A percentile compares a stretch with the other conserved stretches of the same genome.
Evolutionary conservation across 2,329 filamentous ascomycete genomes (phyloP).

Genomic region (Penicillium sclerotiorum): DNA sequence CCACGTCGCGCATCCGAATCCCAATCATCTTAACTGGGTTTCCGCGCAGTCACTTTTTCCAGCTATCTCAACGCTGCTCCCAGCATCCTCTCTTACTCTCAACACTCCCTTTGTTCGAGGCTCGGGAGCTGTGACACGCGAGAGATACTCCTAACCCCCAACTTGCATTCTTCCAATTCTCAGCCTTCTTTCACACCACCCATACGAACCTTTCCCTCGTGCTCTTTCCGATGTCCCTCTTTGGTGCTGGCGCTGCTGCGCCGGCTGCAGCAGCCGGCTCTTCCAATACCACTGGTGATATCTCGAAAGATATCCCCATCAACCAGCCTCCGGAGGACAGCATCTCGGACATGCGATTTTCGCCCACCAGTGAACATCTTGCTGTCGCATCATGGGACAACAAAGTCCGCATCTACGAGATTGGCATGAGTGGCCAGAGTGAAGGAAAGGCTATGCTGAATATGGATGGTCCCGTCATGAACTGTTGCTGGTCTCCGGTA

Average conservation of each 20-base stretch:
- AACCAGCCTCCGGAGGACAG: slow-evolving; percentile 80
- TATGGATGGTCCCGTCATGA: slow-evolving; percentile 81
- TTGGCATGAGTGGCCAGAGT: slow-evolving; percentile 74
- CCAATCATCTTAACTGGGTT: slow-evolving; percentile 2
- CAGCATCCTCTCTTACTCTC: background rate
- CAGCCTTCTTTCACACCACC: background rate
- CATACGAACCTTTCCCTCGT: slow-evolving; percentile 6
- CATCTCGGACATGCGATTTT: slow-evolving; percentile 86
- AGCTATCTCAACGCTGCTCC: slow-evolving; percentile 6
- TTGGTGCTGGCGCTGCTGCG: slow-evolving; percentile 53
- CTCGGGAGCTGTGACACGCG: background rate
- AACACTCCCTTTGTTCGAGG: background rate
- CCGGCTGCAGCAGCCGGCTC: slow-evolving; percentile 40
- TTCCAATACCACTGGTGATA: slow-evolving; percentile 81
- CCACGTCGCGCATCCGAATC: slow-evolving; percentile 15
- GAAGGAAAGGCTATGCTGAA: slow-evolving; percentile 85
- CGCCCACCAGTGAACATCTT: slow-evolving; percentile 74
- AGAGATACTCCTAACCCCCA: too few relatives aligned
- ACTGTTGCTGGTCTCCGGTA: slow-evolving; percentile 87
- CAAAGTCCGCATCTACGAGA: slow-evolving; percentile 96
- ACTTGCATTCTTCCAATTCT: background rate
- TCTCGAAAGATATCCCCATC: slow-evolving; percentile 84
- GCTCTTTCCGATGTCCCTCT: slow-evolving; percentile 51
- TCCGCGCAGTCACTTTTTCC: slow-evolving; percentile 11
- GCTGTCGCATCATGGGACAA: slow-evolving; percentile 96